Base-by-base conservation (phyloP, 2,329 filamentous ascomycete species). In the Aspergillus quadrilineatus region DNA sequence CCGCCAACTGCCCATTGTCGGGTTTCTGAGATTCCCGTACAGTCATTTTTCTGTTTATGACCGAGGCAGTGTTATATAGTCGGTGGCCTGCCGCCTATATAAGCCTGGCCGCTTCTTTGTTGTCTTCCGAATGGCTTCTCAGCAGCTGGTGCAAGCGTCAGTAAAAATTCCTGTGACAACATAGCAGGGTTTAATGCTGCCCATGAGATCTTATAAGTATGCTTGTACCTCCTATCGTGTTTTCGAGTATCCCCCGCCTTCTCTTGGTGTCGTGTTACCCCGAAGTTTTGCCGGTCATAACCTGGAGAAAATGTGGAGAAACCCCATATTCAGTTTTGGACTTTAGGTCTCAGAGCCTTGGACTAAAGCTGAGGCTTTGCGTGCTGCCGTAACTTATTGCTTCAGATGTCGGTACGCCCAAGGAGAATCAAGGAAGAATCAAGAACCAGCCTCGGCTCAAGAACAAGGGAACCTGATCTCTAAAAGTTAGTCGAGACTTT, bases 1-100 rank as follows among this genome's bases (percentile, higher is more conserved):
- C 37, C 22, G 26, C 39, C 10, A 42, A 15, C 28, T 51, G 37
- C 8, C 28, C 22, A 43, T 51, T 12, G 12, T 4, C 36, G 14
- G 36, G 26, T 29, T 30, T 41, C 36, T 42, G 22, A 12, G 22
- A 7, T 7, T 17, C 4, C 22, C 26, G 3, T 7, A 32, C 17
- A 14, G 46, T 28, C 46, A 49, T 49, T 17, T 12, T 36, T 2
- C 9, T 22, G 34, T 22, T 22, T 22, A 22, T 22, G 22, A 22
- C 22, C 3, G 22, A 22, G 22, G 22, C 22, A 22, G 22, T 22
- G 3, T 22, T 22, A 22, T 22, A 22, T 22, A 22, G 3, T 22
- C 22, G 22, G 22, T 22, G 22, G 22, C 22, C 22, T 22, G 3
- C 22, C 2, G 22, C 22, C 22, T 22, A 22, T 82, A 15, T 15